Conservation (phyloP, 805 yeast species). For the Saturnispora mendoncae region DNA sequence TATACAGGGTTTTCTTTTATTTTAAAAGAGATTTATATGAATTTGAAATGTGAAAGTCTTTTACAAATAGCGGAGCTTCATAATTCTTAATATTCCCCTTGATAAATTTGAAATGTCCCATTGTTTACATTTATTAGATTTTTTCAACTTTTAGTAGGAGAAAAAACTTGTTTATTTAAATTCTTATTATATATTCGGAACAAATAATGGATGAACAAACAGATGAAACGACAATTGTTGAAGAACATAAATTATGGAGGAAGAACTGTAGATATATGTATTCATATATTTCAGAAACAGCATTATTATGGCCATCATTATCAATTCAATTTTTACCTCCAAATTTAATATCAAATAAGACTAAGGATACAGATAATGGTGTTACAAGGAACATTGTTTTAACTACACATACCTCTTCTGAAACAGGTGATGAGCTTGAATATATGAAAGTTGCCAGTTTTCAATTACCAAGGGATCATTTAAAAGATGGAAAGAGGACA, state of each 20-base stretch:
- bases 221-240: slow-evolving; percentile 33
- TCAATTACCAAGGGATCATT: slow-evolving; percentile 38
- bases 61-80: no score
- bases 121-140: no score
- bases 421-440: slow-evolving; percentile 44
- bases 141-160: not conserved
- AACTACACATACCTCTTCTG: slow-evolving; percentile 64
- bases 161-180: no score
- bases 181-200: no score
- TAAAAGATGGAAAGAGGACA: slow-evolving; percentile 1
- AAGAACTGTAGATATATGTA: slow-evolving; percentile 76
- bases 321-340: slow-evolving; percentile 72
- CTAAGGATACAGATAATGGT: slow-evolving; percentile 24
- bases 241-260: slow-evolving; percentile 73
- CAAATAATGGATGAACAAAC: slow-evolving; percentile 3
- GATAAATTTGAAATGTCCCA: no score
- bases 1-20: no score
- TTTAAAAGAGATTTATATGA: no score
- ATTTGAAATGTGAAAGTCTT: no score
- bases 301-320: slow-evolving; percentile 73
- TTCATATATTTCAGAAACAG: slow-evolving; percentile 73
- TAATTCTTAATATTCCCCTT: no score
- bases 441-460: slow-evolving; percentile 59
- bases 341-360: slow-evolving; percentile 19
- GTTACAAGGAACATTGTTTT: slow-evolving; percentile 42